These are phyloP conservation scores for Wilcoxina mikolae DNA, from an alignment of 495 filamentous ascomycete species.

Conservation along the genomic window DNA sequence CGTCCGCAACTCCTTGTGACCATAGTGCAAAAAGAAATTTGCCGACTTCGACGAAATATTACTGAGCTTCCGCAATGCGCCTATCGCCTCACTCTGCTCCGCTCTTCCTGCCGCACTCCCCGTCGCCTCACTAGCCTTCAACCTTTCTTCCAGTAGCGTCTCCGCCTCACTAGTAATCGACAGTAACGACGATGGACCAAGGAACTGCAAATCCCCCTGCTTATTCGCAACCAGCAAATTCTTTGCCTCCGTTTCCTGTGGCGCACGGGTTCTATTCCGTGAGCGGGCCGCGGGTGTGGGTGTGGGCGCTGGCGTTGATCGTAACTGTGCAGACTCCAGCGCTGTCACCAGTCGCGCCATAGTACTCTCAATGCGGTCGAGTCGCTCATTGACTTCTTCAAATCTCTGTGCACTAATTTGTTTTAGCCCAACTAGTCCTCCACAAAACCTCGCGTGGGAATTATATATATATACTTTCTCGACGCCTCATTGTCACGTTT, in stretches of 20 bases:
- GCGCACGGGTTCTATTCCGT: not conserved
- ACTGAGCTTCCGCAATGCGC: slow-evolving; percentile 19
- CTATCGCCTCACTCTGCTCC: slow-evolving; percentile 20
- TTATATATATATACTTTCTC: slow-evolving; percentile 12
- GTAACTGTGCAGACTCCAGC: slow-evolving; percentile 12
- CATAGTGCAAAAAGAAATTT: slow-evolving; percentile 23
- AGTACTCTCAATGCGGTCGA: slow-evolving; percentile 23
- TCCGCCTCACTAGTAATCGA: slow-evolving; percentile 21
- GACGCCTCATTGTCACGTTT: slow-evolving; percentile 27
- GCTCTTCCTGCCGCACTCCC: not conserved
- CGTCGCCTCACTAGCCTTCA: not conserved
- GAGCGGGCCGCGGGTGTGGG: not conserved
- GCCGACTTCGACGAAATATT: slow-evolving; percentile 19
- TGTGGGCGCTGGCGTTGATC: not conserved
- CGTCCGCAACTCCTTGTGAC: slow-evolving; percentile 17
- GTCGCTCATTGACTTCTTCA: slow-evolving; percentile 26
- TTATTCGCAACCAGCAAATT: slow-evolving; percentile 7
- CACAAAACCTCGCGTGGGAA: not conserved
- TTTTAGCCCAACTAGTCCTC: not conserved
- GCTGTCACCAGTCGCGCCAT: slow-evolving; percentile 18
- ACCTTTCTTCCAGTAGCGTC: slow-evolving; percentile 16
- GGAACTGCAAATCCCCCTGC: slow-evolving; percentile 18
- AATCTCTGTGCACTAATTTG: slow-evolving; percentile 21
- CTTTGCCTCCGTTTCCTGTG: not conserved
- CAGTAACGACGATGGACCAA: slow-evolving; percentile 20